These are phyloP conservation scores for Hamamelis virginiana DNA, from an alignment of 164 flowering plant species.

Conservation along the genomic window DNA sequence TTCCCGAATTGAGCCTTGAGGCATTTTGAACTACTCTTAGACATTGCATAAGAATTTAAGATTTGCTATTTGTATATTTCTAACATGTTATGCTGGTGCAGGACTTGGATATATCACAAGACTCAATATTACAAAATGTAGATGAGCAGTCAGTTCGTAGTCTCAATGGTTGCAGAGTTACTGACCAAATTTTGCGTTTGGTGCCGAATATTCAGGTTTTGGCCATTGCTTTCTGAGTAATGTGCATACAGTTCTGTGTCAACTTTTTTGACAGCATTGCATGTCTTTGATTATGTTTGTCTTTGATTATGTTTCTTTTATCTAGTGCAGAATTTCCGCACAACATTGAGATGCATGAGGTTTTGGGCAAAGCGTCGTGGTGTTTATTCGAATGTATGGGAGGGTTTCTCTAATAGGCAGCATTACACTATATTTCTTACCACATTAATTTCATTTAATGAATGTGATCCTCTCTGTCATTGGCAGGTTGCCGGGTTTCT, in stretches of 20 bases:
- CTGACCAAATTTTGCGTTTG: constrained; percentile 78
- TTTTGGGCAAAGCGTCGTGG: constrained; percentile 96
- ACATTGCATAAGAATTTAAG: too few relatives aligned
- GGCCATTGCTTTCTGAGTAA: not conserved
- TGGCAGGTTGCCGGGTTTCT: constrained; percentile 59
- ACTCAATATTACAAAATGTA: constrained; percentile 67
- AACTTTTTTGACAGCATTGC: not conserved
- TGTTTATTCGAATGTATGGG: constrained; percentile 87
- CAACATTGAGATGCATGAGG: constrained; percentile 84
- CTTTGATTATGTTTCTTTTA: constrained; percentile 14
- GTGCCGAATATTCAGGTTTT: constrained; percentile 90
- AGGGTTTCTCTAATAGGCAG: constrained; percentile 1
- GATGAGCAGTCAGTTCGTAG: constrained; percentile 94
- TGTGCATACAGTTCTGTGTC: not conserved
- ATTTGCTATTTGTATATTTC: not conserved
- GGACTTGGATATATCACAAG: constrained; percentile 90
- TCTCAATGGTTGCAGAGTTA: constrained; percentile 93
- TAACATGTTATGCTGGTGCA: constrained; percentile 24
- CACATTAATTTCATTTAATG: not conserved
- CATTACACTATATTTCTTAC: not conserved
- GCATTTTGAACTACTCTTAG: too few relatives aligned
- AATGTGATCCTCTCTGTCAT: not conserved
- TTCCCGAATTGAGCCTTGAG: too few relatives aligned
- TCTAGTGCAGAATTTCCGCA: constrained; percentile 66
- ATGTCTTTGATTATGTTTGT: constrained; percentile 8